Conservation (phyloP, 805 yeast species). For the Blastobotrys robertii region DNA sequence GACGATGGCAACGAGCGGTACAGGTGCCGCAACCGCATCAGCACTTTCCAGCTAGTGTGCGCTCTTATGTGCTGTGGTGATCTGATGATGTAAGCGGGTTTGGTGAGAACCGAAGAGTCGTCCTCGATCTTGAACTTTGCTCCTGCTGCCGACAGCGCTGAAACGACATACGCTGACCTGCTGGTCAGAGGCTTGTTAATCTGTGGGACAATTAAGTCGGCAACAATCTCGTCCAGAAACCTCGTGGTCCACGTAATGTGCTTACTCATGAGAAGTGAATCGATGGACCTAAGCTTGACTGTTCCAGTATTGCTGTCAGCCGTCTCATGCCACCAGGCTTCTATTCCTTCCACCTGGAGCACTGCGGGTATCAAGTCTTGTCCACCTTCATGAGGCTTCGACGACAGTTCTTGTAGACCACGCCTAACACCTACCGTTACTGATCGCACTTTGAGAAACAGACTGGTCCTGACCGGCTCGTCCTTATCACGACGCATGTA, state of each 20-base stretch:
- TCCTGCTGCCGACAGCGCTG: slow-evolving; percentile 39
- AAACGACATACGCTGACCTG: slow-evolving; percentile 26
- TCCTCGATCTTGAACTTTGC: slow-evolving; percentile 48
- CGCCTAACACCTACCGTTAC: slow-evolving; percentile 18
- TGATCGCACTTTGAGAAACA: slow-evolving; percentile 14
- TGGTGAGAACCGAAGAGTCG: slow-evolving; percentile 84
- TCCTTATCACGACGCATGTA: slow-evolving; percentile 11
- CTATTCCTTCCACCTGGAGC: slow-evolving; percentile 23
- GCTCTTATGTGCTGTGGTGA: slow-evolving; percentile 67
- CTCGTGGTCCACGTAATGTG: slow-evolving; percentile 27
- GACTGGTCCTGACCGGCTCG: slow-evolving; percentile 7
- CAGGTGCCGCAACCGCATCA: slow-evolving; percentile 71
- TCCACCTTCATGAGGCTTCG: too few relatives aligned
- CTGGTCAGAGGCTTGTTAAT: not conserved
- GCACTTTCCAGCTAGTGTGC: slow-evolving; percentile 79
- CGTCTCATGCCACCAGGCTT: slow-evolving; percentile 27
- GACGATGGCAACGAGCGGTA: slow-evolving; percentile 44
- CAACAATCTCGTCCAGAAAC: slow-evolving; percentile 13
- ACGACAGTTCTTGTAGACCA: not conserved
- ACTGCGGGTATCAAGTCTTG: slow-evolving; percentile 18
- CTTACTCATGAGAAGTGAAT: slow-evolving; percentile 25
- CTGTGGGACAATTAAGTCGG: not conserved
- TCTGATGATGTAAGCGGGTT: slow-evolving; percentile 75
- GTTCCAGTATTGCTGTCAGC: slow-evolving; percentile 13
- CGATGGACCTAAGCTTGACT: slow-evolving; percentile 24